Evolutionary conservation across 2,329 filamentous ascomycete genomes (phyloP).

Genomic region (Fusarium sulawesiense): DNA sequence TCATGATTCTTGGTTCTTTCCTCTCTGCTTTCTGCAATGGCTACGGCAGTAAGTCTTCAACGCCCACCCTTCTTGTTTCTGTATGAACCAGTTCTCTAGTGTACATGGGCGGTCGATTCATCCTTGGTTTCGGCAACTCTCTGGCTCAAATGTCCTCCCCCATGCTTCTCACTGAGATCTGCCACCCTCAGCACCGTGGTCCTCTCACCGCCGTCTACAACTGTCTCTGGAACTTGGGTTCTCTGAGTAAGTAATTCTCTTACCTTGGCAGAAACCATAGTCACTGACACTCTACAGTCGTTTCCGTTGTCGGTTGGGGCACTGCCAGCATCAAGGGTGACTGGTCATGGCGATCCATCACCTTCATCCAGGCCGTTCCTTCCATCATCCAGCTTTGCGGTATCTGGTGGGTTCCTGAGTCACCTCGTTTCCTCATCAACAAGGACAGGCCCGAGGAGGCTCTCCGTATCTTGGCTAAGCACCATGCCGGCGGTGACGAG

Average conservation of each 20-base stretch:
- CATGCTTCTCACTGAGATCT: slow-evolving; percentile 72
- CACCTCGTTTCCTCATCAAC: slow-evolving; percentile 72
- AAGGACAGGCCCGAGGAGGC: slow-evolving; percentile 73
- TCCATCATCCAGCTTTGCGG: slow-evolving; percentile 72
- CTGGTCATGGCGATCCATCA: slow-evolving; percentile 76
- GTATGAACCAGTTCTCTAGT: slow-evolving; percentile 41
- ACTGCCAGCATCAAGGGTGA: slow-evolving; percentile 67
- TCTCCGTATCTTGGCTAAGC: slow-evolving; percentile 68
- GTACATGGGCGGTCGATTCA: slow-evolving; percentile 55
- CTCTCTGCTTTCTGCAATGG: slow-evolving; percentile 57
- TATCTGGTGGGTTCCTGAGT: slow-evolving; percentile 76
- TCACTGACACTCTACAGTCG: slow-evolving; percentile 50
- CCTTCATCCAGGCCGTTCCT: slow-evolving; percentile 71
- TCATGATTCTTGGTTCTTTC: slow-evolving; percentile 60
- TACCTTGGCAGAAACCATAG: rapidly evolving
- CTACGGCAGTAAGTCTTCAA: slow-evolving; percentile 54
- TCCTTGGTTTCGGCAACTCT: slow-evolving; percentile 74
- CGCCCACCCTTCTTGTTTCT: too few relatives aligned
- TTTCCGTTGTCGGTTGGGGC: slow-evolving; percentile 72
- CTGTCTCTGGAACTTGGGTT: slow-evolving; percentile 73
- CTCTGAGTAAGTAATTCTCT: slow-evolving; percentile 49
- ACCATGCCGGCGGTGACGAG: slow-evolving; percentile 70
- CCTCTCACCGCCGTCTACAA: slow-evolving; percentile 75
- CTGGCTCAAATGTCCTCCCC: slow-evolving; percentile 73
- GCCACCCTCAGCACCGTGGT: slow-evolving; percentile 75